These are phyloP conservation scores for Pleurozium schreberi DNA, from an alignment of 225 moss, liverwort and hornwort species.

Conservation along the genomic window DNA sequence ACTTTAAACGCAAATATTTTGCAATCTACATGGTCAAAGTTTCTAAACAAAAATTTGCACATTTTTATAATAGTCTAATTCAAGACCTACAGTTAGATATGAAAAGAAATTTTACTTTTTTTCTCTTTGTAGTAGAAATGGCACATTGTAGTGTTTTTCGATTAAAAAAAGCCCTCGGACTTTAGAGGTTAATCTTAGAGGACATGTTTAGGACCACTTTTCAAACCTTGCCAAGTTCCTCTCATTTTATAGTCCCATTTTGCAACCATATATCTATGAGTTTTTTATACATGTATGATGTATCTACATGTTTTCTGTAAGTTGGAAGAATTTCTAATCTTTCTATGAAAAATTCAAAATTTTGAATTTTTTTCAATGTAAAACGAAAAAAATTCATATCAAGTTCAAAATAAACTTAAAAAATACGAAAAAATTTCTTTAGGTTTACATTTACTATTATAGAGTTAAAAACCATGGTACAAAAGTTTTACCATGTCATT, in stretches of 20 bases:
- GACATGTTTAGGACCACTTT: accelerated
- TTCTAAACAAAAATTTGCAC: background rate
- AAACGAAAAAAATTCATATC: background rate
- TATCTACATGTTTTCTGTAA: background rate
- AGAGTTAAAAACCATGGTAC: background rate
- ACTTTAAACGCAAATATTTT: background rate
- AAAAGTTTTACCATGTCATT: background rate
- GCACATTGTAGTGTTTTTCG: accelerated
- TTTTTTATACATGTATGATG: background rate
- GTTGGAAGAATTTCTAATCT: background rate
- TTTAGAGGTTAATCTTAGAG: accelerated
- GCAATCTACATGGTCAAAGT: accelerated
- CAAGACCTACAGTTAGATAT: accelerated
- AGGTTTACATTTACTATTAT: background rate
- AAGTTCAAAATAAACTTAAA: background rate
- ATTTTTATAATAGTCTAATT: background rate
- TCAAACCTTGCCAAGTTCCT: background rate
- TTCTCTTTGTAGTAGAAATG: background rate
- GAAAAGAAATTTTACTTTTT: background rate
- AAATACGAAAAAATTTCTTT: accelerated
- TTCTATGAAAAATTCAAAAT: background rate
- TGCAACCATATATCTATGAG: background rate
- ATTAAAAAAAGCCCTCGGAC: background rate
- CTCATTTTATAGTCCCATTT: background rate
- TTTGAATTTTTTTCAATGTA: background rate